These are phyloP conservation scores for Penicillium sp. DNA, from an alignment of 2,329 filamentous ascomycete species.

Conservation along the genomic window DNA sequence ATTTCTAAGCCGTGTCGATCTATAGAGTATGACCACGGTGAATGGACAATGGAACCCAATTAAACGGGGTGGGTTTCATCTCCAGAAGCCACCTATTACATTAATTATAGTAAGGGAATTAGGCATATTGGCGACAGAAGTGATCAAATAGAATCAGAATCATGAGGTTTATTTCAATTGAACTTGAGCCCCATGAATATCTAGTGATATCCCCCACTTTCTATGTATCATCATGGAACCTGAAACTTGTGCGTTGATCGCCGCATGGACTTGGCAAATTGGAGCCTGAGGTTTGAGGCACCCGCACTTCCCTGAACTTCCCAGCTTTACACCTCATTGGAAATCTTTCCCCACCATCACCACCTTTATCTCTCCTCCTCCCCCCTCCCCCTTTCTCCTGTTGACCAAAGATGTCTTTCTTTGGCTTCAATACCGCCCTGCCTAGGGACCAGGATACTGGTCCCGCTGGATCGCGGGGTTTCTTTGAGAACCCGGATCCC, in stretches of 20 bases:
- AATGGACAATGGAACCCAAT: neutral
- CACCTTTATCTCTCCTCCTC: conserved; percentile 17
- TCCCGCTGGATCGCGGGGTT: conserved; percentile 64
- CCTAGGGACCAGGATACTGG: conserved; percentile 66
- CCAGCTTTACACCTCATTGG: conserved; percentile 4
- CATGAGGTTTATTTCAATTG: neutral
- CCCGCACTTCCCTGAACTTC: conserved; percentile 19
- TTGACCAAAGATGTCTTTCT: conserved; percentile 74
- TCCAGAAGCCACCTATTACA: neutral
- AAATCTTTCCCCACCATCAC: conserved; percentile 11
- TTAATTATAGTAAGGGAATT: neutral
- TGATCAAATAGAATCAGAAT: neutral
- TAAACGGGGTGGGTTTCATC: neutral
- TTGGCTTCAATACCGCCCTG: conserved; percentile 76
- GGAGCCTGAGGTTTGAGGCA: conserved; percentile 20
- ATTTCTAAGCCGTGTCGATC: neutral
- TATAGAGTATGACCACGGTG: neutral
- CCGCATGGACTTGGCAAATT: neutral
- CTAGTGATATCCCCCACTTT: neutral
- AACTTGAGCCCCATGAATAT: neutral
- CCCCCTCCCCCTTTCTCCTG: conserved; percentile 10
- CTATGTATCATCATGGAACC: neutral
- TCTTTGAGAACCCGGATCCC: conserved; percentile 83
- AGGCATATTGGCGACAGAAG: neutral
- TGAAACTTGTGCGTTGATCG: neutral